Conservation (phyloP, 257 asterid species). For the Leonotis leonurus region DNA sequence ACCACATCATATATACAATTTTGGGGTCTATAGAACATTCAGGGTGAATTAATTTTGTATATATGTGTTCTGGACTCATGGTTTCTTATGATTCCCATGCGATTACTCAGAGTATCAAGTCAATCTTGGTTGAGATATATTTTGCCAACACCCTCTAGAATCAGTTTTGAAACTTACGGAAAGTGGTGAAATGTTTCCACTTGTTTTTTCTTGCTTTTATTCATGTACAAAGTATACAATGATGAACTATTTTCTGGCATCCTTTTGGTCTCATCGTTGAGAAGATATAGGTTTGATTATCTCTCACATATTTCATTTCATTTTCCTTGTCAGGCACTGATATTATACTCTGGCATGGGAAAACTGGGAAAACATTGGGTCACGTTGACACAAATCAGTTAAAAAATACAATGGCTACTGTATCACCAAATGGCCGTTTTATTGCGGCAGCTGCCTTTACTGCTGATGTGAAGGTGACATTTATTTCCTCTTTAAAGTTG, state of each 20-base stretch:
- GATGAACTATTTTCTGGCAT: background rate
- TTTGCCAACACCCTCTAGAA: background rate
- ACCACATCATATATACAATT: no score
- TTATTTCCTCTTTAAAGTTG: background rate
- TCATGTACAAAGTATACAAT: background rate
- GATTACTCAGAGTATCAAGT: background rate
- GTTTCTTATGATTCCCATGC: no score
- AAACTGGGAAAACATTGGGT: slow-evolving; percentile 78
- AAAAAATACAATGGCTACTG: slow-evolving; percentile 87
- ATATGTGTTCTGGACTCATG: no score
- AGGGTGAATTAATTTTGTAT: no score
- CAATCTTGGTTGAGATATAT: background rate
- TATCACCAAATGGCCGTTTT: slow-evolving; percentile 96
- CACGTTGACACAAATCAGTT: slow-evolving; percentile 91
- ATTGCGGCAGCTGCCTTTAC: slow-evolving; percentile 99
- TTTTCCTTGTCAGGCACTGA: slow-evolving; percentile 69
- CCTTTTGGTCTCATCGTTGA: background rate
- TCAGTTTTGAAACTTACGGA: no score
- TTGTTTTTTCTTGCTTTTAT: no score
- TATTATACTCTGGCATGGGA: slow-evolving; percentile 83
- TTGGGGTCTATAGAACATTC: no score
- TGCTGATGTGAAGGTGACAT: slow-evolving; percentile 91
- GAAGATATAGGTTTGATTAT: background rate
- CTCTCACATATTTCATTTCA: no score
- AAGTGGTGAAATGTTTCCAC: no score